Evolutionary conservation across 2,329 filamentous ascomycete species (phyloP), one percentile per base, ranked within the genome.

Genomic region (Fusarium pseudocircinatum): DNA sequence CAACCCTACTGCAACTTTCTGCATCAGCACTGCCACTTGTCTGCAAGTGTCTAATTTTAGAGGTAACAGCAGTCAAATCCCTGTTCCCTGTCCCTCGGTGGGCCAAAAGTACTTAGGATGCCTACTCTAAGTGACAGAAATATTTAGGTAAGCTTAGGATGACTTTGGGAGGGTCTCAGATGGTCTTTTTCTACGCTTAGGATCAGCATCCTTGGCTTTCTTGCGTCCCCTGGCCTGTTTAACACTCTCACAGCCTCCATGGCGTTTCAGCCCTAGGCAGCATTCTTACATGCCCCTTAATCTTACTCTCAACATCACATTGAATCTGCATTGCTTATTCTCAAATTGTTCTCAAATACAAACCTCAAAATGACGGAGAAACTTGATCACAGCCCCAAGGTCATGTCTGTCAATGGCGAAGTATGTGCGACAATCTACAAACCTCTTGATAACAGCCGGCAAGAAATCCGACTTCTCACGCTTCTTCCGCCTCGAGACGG

Each of bases 391-490:
- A 22, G 32, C 3, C 22, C 26, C 0, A 24, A n/a, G 1, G 10
- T 4, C 13, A 37, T 16, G 22, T 12, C 20, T 7, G 8, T 12
- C 15, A 67, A 52, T 1, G 14, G 6, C 3, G 20, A 53, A 3
- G 22, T 16, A 3, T 28, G 18, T 13, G 6, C 20, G 6, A 8
- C 26, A 12, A 73, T 73, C 6, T 71, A 73, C 28, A 18, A 46
- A 6, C 22, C 24, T 8, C 58, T 73, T 6, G 39, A 67, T 6
- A 42, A 22, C 1, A 24, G 8, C 0, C 18, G 9, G 4, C 52
- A 67, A 5, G 70, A 73, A 22, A 50, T 73, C 2, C 61, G 66
- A 4, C 37, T 73, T 7, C 70, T 73, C 2, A 67, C 36, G 4
- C 30, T 73, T 0, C 30, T 63, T 9, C 61, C 66, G 5, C 15